A percentile compares a stretch with the other conserved stretches of the same genome.
Evolutionary conservation across 768 basidiomycete species (phyloP).

Genomic region (Rhodotorula graminis): DNA sequence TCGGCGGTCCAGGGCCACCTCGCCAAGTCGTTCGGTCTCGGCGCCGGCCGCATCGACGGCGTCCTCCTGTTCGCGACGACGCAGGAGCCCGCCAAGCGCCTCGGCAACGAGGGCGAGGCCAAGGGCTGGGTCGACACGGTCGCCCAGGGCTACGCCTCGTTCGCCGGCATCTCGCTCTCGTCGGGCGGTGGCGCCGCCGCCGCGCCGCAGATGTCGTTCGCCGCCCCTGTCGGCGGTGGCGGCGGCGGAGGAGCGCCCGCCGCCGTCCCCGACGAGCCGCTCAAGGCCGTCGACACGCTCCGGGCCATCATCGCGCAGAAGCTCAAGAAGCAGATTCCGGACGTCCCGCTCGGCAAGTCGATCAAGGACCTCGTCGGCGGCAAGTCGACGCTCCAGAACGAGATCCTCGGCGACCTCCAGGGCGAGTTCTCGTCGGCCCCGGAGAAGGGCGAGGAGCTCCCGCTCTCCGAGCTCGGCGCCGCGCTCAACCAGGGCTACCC

Average conservation of each 20-base stretch:
- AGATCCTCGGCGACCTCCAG: conserved; percentile 93
- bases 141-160: conserved; percentile 77
- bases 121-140: conserved; percentile 88
- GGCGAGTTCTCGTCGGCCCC: conserved; percentile 91
- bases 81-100: conserved; percentile 87
- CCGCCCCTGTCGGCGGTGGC: conserved; percentile 48
- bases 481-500: conserved; percentile 72
- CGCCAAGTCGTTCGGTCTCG: conserved; percentile 92
- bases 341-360: conserved; percentile 82
- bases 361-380: conserved; percentile 98
- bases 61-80: conserved; percentile 87
- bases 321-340: conserved; percentile 87
- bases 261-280: conserved; percentile 72
- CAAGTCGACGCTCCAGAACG: conserved; percentile 97
- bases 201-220: conserved; percentile 48
- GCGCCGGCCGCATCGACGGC: conserved; percentile 77
- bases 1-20: conserved; percentile 85
- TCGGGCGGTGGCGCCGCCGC: conserved; percentile 50
- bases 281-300: conserved; percentile 84
- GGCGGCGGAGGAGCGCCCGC: conserved; percentile 53
- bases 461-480: conserved; percentile 89
- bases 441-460: conserved; percentile 96
- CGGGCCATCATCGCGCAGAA: conserved; percentile 90
- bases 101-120: conserved; percentile 83
- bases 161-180: conserved; percentile 61